A percentile compares a stretch with the other conserved stretches of the same genome.
phyloP scores from a whole-genome alignment of 2,329 filamentous ascomycete genomes.

The Penicillium janthinellum region DNA sequence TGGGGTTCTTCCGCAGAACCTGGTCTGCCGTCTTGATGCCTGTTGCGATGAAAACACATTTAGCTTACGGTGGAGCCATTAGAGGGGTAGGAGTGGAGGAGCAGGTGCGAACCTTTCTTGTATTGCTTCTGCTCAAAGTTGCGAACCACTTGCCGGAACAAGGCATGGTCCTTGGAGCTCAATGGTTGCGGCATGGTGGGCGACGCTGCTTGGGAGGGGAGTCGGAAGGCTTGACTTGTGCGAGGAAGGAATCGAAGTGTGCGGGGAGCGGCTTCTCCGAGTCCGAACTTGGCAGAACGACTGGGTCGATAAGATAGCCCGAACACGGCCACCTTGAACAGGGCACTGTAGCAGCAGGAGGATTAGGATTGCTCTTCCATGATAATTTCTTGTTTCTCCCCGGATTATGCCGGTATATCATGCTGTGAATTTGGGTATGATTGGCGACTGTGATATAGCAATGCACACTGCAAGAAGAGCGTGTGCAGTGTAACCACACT shows the following conservation, averaged over 20 bases:
- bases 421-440: background rate
- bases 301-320: conserved; percentile 27
- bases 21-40: conserved; percentile 95
- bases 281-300: conserved; percentile 29
- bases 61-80: conserved; percentile 19
- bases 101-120: conserved; percentile 66
- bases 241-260: conserved; percentile 39
- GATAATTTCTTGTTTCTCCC: background rate
- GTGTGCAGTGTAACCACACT: conserved; percentile 1
- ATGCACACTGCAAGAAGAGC: conserved; percentile 1
- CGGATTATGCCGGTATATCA: background rate
- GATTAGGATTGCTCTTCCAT: background rate
- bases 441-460: background rate
- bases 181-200: conserved; percentile 51
- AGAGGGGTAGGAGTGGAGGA: conserved; percentile 1
- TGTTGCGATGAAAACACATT: conserved; percentile 35
- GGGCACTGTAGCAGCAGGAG: background rate
- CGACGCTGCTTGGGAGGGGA: conserved; percentile 33
- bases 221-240: conserved; percentile 30
- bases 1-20: conserved; percentile 90
- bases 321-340: background rate
- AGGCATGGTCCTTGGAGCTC: conserved; percentile 81
- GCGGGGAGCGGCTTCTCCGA: conserved; percentile 37
- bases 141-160: conserved; percentile 93
- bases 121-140: conserved; percentile 98